These are phyloP conservation scores for Pelargonium cotyledonis DNA, from an alignment of 441 rosid species.

Conservation along the genomic window DNA sequence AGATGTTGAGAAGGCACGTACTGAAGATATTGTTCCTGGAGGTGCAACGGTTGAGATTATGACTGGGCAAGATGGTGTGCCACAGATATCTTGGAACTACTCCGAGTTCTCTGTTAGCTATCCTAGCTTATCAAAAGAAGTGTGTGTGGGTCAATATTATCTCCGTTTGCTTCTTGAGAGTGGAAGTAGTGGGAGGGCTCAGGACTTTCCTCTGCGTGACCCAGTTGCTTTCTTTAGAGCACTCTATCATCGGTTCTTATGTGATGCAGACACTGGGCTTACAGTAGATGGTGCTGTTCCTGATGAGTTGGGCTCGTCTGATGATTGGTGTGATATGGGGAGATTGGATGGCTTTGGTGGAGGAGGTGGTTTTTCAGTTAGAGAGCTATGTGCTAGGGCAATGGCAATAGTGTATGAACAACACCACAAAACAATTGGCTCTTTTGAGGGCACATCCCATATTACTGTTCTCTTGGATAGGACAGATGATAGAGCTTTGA, in stretches of 20 bases:
- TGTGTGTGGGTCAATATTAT: slow-evolving; percentile 99
- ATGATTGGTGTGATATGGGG: slow-evolving; percentile 99
- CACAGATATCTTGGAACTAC: slow-evolving; percentile 97
- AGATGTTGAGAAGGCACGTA: slow-evolving; percentile 95
- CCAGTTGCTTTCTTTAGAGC: slow-evolving; percentile 98
- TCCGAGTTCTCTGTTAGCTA: slow-evolving; percentile 88
- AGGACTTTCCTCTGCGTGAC: slow-evolving; percentile 96
- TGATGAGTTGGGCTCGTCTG: slow-evolving; percentile 95
- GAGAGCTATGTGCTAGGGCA: slow-evolving; percentile 99
- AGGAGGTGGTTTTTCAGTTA: slow-evolving; percentile 93
- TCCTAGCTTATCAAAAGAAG: slow-evolving; percentile 96
- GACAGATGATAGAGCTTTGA: slow-evolving; percentile 94
- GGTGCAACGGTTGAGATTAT: slow-evolving; percentile 45
- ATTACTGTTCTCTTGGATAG: slow-evolving; percentile 92
- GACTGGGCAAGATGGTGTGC: slow-evolving; percentile 69
- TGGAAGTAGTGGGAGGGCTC: slow-evolving; percentile 85
- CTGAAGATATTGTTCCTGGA: slow-evolving; percentile 92
- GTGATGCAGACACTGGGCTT: slow-evolving; percentile 98
- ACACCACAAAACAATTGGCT: slow-evolving; percentile 70
- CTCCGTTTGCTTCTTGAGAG: slow-evolving; percentile 95
- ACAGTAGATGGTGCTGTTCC: slow-evolving; percentile 92
- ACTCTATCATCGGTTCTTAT: slow-evolving; percentile 94
- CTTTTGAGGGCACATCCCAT: slow-evolving; percentile 97
- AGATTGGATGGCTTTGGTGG: slow-evolving; percentile 99
- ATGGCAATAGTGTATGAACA: slow-evolving; percentile 99